These are phyloP conservation scores for Teunomyces gatunensis DNA, from an alignment of 805 yeast genomes.

Conservation along the genomic window DNA sequence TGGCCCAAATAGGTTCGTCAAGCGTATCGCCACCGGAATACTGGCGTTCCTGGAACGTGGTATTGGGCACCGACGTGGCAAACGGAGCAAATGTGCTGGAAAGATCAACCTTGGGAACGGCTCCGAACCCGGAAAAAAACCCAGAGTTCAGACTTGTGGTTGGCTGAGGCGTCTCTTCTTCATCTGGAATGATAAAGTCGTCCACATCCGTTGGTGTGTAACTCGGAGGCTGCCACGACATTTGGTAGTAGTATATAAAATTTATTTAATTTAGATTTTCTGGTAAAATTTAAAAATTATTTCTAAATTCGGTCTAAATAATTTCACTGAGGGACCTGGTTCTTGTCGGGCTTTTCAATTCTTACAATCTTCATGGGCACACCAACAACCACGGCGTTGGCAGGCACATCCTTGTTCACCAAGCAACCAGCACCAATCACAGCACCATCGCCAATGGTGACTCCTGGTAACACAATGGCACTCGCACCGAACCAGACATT, in stretches of 20 bases:
- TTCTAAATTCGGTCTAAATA: constrained; percentile 2
- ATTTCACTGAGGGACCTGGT: constrained; percentile 6
- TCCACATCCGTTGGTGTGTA: constrained; percentile 19
- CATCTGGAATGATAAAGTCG: constrained; percentile 40
- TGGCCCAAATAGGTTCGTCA: constrained; percentile 64
- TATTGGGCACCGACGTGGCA: constrained; percentile 15
- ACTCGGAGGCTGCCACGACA: constrained; percentile 11
- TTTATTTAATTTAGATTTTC: neutral
- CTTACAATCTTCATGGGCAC: constrained; percentile 54
- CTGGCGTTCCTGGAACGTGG: constrained; percentile 44
- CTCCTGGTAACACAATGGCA: constrained; percentile 59
- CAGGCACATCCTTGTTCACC: constrained; percentile 57
- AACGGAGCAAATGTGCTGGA: constrained; percentile 36
- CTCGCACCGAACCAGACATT: constrained; percentile 68
- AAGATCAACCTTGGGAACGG: constrained; percentile 33
- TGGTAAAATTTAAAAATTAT: neutral
- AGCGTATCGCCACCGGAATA: constrained; percentile 69
- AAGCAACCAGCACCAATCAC: constrained; percentile 70
- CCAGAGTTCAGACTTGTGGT: neutral
- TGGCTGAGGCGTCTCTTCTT: constrained; percentile 14
- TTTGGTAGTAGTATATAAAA: neutral
- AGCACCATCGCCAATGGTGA: constrained; percentile 58
- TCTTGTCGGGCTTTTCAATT: constrained; percentile 19
- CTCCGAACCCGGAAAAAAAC: constrained; percentile 10
- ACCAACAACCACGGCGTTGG: constrained; percentile 58